Percentiles rank a stretch among this genome's conserved stretches.
Evolutionary conservation across 1,284 basidiomycete genomes (phyloP).

Genomic region (Tremellales sp.): DNA sequence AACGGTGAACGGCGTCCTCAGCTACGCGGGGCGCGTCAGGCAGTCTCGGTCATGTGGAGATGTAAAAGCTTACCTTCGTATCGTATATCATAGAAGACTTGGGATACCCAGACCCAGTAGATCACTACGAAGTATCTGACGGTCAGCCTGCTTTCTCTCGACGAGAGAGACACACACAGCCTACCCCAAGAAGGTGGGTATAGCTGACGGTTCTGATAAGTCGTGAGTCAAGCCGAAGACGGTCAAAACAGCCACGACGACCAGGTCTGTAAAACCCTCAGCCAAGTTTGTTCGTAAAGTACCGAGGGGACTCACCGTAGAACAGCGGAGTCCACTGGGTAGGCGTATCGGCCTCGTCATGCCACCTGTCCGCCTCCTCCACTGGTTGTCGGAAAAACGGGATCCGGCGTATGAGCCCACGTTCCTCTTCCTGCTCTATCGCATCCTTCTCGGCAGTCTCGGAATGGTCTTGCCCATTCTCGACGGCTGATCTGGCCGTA

Average conservation of each 20-base stretch:
- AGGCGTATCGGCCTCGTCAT: neutral
- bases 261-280: conserved; percentile 25
- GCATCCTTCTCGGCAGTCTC: neutral
- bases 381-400: neutral
- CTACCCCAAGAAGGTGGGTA: neutral
- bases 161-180: too few species aligned
- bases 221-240: conserved; percentile 28
- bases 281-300: neutral
- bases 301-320: neutral
- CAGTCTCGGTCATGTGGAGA: neutral
- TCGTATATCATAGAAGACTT: conserved; percentile 31
- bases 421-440: neutral
- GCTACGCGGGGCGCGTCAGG: conserved; percentile 1
- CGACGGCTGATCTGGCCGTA: too few species aligned
- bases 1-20: conserved; percentile 30
- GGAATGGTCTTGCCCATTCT: too few species aligned
- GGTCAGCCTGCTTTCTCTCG: neutral
- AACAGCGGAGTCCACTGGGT: neutral
- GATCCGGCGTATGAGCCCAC: neutral
- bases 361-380: neutral
- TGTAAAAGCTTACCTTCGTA: conserved; percentile 12
- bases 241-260: conserved; percentile 29
- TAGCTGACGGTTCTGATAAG: conserved; percentile 6
- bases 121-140: conserved; percentile 21
- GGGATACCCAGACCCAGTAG: conserved; percentile 31